Evolutionary conservation across 352 stramenopile species (phyloP).

Genomic region (Phytophthora sansomeana): DNA sequence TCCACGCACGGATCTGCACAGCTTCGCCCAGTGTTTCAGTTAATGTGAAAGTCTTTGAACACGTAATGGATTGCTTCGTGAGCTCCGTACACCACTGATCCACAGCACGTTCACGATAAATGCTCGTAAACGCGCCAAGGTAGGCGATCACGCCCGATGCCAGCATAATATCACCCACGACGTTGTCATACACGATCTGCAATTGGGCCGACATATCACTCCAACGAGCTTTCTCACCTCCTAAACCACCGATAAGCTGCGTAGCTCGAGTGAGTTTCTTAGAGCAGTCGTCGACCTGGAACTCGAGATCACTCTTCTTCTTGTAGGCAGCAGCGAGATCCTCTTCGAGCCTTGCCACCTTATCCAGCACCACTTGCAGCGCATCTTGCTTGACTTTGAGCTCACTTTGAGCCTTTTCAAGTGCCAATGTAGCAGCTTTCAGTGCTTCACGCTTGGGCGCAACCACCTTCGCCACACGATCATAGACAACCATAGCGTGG

Average conservation of each 20-base stretch:
- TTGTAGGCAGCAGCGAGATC: conserved; percentile 92
- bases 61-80: conserved; percentile 77
- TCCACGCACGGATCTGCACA: conserved; percentile 94
- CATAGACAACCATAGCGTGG: conserved; percentile 97
- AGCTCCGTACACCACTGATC: conserved; percentile 80
- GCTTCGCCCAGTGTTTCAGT: conserved; percentile 91
- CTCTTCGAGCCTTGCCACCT: conserved; percentile 90
- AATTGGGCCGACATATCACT: conserved; percentile 89
- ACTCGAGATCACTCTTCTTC: conserved; percentile 92
- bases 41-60: conserved; percentile 82
- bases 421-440: conserved; percentile 86
- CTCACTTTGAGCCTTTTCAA: conserved; percentile 88
- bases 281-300: conserved; percentile 93
- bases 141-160: conserved; percentile 95
- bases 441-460: conserved; percentile 94
- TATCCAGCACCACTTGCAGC: conserved; percentile 93
- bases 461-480: conserved; percentile 93
- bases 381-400: conserved; percentile 92
- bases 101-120: conserved; percentile 92
- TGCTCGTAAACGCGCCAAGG: conserved; percentile 92
- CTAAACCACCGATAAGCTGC: conserved; percentile 93
- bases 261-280: conserved; percentile 94
- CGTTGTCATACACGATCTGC: conserved; percentile 90
- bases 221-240: conserved; percentile 95
- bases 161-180: conserved; percentile 94